Conservation (phyloP, 768 basidiomycete genomes). For the Mycena capillaripes region DNA sequence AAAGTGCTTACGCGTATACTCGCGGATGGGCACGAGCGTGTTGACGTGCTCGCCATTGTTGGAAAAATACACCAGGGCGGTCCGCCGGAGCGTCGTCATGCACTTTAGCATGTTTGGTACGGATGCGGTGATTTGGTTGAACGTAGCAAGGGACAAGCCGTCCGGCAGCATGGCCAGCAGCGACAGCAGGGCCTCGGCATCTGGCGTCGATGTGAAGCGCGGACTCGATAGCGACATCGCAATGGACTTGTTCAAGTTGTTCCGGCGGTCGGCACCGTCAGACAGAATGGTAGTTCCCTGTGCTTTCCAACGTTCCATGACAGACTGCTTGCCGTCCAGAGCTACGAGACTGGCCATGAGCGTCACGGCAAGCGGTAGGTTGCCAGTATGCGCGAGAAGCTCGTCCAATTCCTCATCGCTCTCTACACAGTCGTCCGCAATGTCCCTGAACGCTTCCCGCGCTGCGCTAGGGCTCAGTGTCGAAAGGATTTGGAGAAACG, state of each 20-base stretch:
- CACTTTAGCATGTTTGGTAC: not conserved
- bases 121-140: not conserved
- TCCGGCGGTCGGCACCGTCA: not conserved
- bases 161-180: conserved; percentile 3
- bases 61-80: not conserved
- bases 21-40: conserved; percentile 5
- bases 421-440: conserved; percentile 3
- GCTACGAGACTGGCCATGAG: conserved; percentile 3
- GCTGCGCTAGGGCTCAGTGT: not conserved
- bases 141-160: not conserved
- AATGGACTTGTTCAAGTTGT: conserved; percentile 14
- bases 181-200: not conserved
- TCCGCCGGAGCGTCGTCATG: not conserved
- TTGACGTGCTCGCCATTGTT: not conserved
- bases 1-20: not conserved
- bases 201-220: not conserved
- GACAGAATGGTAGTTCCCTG: conserved; percentile 2
- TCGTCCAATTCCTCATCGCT: not conserved
- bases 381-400: not conserved
- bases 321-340: not conserved
- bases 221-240: conserved; percentile 13
- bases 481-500: not conserved
- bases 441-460: not conserved
- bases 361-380: not conserved
- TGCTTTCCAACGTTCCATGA: not conserved